Base-by-base conservation (phyloP, 352 stramenopile genomes). In the Elongisporangium senticosum region DNA sequence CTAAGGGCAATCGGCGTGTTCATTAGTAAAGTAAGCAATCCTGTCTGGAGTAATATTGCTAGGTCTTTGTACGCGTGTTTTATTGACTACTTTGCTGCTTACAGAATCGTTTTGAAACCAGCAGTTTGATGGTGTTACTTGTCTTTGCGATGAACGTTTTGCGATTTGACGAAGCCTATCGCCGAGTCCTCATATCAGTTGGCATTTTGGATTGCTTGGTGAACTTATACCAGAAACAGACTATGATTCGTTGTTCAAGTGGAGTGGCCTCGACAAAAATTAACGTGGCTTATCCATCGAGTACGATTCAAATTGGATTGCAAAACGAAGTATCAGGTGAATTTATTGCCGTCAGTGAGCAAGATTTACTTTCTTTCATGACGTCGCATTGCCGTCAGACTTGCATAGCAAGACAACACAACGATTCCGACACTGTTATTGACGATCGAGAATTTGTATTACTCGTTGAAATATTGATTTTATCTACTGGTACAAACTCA, bases 331-430 rank as follows among this genome's bases (percentile, higher is more conserved):
- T 59, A 50, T 56, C 49, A 23, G 50, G 23, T 17, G 55, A 75
- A 43, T 57, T 67, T n/a, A 22, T 62, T 8, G 48, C 47, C 17
- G 59, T 77, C 11, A 71, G 69, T 33, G 77, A 78, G 53, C 65
- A 65, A 22, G 64, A 55, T 40, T 65, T 87, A 17, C 40, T 79
- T 37, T 56, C 61, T 23, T 61, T 75, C n/a, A 47, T 87, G 24
- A 68, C 65, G n/a, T 82, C 75, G 2, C 77, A 87, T 63, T 87
- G 77, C 43, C 65, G 71, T n/a, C 77, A 81, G 64, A 75, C 33
- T 15, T 43, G 33, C 33, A 17, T 53, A 15, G 59, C 50, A 10
- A 56, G 49, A 53, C 56, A 54, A 15, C 56, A 53, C 28, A 68
- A 14, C 3, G 28, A 49, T 24, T 63, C 7, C 21, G 49, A 47